Conservation (phyloP, 331 rosid genomes). For the Spiraea crenata region DNA sequence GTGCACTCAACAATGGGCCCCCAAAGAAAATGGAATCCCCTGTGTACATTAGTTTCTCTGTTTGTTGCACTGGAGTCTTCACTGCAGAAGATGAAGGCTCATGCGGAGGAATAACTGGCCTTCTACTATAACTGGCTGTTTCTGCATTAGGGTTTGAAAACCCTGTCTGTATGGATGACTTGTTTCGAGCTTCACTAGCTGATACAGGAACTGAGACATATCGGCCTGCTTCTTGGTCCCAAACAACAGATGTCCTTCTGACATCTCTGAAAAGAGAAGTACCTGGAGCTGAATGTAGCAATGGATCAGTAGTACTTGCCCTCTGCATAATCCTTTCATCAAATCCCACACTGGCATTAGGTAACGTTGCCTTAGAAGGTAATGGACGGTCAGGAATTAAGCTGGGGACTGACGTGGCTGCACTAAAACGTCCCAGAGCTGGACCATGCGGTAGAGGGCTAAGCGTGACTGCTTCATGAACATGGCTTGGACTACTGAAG, state of each 20-base stretch:
- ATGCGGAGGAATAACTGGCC: slow-evolving; percentile 46
- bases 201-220: slow-evolving; percentile 84
- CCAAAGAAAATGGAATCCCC: slow-evolving; percentile 95
- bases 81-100: slow-evolving; percentile 53
- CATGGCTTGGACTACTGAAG: slow-evolving; percentile 93
- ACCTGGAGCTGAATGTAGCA: slow-evolving; percentile 60
- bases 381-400: slow-evolving; percentile 59
- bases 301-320: slow-evolving; percentile 54
- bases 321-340: slow-evolving; percentile 66
- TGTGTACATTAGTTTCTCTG: slow-evolving; percentile 78
- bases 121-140: slow-evolving; percentile 47
- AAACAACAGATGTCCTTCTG: slow-evolving; percentile 86
- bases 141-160: slow-evolving; percentile 49
- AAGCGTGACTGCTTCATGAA: slow-evolving; percentile 78
- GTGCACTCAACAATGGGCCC: slow-evolving; percentile 73
- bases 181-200: slow-evolving; percentile 69
- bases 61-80: slow-evolving; percentile 49
- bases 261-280: slow-evolving; percentile 82
- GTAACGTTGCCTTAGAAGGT: slow-evolving; percentile 52
- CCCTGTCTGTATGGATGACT: slow-evolving; percentile 53
- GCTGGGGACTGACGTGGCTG: slow-evolving; percentile 53
- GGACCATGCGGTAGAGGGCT: slow-evolving; percentile 84
- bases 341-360: slow-evolving; percentile 50
- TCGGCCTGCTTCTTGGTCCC: slow-evolving; percentile 99
- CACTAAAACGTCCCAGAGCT: slow-evolving; percentile 57